Percentiles rank a stretch among this genome's conserved stretches.
These are phyloP conservation scores for Lyophyllum atratum DNA, from an alignment of 768 basidiomycete species.

Conservation along the genomic window DNA sequence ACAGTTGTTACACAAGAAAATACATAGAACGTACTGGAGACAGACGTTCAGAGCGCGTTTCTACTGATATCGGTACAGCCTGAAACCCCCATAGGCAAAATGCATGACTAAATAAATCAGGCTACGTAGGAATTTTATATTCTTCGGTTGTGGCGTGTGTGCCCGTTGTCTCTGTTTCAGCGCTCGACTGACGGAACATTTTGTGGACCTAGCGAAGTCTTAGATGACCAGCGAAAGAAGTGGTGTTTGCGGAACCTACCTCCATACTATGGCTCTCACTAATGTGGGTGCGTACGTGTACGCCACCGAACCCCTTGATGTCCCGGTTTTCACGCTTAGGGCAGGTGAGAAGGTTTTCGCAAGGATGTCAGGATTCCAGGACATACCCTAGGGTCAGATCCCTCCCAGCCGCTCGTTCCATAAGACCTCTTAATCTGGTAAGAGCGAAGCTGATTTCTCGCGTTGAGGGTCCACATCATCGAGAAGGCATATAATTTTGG, in stretches of 20 bases:
- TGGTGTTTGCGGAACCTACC: not conserved
- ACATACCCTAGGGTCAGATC: slow-evolving; percentile 3
- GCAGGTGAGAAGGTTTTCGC: not conserved
- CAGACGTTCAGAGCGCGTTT: too few species aligned
- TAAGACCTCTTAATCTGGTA: slow-evolving; percentile 5
- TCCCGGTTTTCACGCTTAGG: not conserved
- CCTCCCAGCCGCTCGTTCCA: slow-evolving; percentile 1
- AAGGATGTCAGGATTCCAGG: not conserved
- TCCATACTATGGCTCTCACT: not conserved
- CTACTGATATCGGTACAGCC: too few species aligned
- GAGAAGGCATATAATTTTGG: slow-evolving; percentile 36
- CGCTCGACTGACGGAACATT: not conserved
- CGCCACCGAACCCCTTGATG: not conserved
- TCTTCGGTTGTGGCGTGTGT: not conserved
- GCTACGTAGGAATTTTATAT: not conserved
- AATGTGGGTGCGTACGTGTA: not conserved
- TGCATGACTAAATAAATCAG: not conserved
- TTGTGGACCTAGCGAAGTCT: not conserved
- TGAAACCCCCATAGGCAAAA: too few species aligned
- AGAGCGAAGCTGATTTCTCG: slow-evolving; percentile 24
- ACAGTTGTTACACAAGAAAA: too few species aligned
- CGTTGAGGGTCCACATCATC: slow-evolving; percentile 40
- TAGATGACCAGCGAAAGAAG: not conserved
- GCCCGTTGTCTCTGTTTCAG: not conserved
- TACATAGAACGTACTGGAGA: too few species aligned